Percentiles rank a stretch among this genome's conserved stretches.
Conservation (phyloP, 2,329 filamentous ascomycete genomes). For the Fusarium brevicatenulatum region DNA sequence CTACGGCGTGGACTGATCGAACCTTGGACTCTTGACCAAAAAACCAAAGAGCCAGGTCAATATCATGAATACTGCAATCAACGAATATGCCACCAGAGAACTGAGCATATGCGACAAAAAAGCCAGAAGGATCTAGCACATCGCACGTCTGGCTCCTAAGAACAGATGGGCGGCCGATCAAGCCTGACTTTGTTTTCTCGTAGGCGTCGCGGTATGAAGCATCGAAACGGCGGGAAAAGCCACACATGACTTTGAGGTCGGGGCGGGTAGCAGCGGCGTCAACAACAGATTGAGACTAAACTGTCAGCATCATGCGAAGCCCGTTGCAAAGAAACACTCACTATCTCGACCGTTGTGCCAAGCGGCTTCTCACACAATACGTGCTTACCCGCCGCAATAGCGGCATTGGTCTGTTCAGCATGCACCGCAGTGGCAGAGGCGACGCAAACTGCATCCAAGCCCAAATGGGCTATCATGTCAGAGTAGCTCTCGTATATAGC, state of each 20-base stretch:
- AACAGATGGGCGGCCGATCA: constrained; percentile 68
- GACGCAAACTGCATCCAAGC: constrained; percentile 55
- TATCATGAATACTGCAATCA: constrained; percentile 76
- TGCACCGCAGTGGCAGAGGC: constrained; percentile 62
- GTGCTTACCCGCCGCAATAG: constrained; percentile 64
- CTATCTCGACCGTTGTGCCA: constrained; percentile 58
- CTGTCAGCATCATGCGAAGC: not conserved
- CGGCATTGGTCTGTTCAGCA: constrained; percentile 65
- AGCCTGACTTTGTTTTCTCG: constrained; percentile 60
- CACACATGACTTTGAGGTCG: constrained; percentile 68
- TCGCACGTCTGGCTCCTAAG: constrained; percentile 75
- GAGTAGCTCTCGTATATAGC: constrained; percentile 57
- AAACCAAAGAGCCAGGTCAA: constrained; percentile 51
- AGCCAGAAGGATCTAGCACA: constrained; percentile 71
- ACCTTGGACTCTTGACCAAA: constrained; percentile 44
- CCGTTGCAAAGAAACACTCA: not conserved
- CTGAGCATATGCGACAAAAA: constrained; percentile 73
- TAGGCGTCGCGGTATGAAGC: constrained; percentile 69
- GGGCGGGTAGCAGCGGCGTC: constrained; percentile 52
- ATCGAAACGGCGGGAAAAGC: constrained; percentile 22
- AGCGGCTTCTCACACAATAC: constrained; percentile 70
- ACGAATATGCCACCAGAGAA: constrained; percentile 76
- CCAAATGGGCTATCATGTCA: constrained; percentile 55
- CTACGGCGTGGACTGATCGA: constrained; percentile 43
- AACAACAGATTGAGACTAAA: constrained; percentile 23